A percentile compares a stretch with the other conserved stretches of the same genome.
phyloP scores from a whole-genome alignment of 1,284 basidiomycete genomes.

The Boletus smithii region DNA sequence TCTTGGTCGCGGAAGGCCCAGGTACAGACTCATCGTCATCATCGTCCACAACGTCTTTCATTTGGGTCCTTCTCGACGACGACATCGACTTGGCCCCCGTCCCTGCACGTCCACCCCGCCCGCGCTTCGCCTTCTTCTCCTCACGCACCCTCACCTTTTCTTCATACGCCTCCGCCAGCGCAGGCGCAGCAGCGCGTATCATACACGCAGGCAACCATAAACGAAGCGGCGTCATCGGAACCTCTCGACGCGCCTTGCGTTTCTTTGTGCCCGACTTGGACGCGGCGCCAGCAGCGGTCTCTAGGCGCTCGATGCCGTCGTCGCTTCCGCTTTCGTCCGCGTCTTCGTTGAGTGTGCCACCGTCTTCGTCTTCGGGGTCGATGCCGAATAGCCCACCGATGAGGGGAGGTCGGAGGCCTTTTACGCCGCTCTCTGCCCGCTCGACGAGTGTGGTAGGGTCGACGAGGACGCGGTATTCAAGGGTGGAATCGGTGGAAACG shows the following conservation, averaged over 20 bases:
- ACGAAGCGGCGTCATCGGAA: slow-evolving; percentile 49
- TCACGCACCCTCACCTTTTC: slow-evolving; percentile 47
- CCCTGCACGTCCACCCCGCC: slow-evolving; percentile 8
- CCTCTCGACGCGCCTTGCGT: slow-evolving; percentile 39
- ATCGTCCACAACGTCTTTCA: not conserved
- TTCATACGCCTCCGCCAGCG: slow-evolving; percentile 59
- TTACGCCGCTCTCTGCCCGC: slow-evolving; percentile 60
- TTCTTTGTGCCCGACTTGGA: slow-evolving; percentile 36
- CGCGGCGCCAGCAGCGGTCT: slow-evolving; percentile 42
- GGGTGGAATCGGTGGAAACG: slow-evolving; percentile 60
- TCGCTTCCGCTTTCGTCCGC: slow-evolving; percentile 40
- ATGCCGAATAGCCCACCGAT: slow-evolving; percentile 47
- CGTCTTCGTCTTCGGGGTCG: slow-evolving; percentile 40
- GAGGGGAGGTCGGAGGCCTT: slow-evolving; percentile 52
- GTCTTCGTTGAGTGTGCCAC: slow-evolving; percentile 31
- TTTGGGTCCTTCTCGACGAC: slow-evolving; percentile 1
- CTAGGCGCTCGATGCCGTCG: slow-evolving; percentile 28
- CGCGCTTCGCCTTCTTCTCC: slow-evolving; percentile 48
- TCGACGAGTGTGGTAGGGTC: slow-evolving; percentile 61
- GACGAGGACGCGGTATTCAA: slow-evolving; percentile 74
- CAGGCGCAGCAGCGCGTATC: slow-evolving; percentile 61
- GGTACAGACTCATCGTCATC: not conserved
- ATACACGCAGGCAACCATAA: slow-evolving; percentile 79
- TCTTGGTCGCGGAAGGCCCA: slow-evolving; percentile 9
- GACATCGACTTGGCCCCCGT: slow-evolving; percentile 1